Evolutionary conservation across 1,284 basidiomycete genomes (phyloP).

Genomic region (Puccinia sorghi): DNA sequence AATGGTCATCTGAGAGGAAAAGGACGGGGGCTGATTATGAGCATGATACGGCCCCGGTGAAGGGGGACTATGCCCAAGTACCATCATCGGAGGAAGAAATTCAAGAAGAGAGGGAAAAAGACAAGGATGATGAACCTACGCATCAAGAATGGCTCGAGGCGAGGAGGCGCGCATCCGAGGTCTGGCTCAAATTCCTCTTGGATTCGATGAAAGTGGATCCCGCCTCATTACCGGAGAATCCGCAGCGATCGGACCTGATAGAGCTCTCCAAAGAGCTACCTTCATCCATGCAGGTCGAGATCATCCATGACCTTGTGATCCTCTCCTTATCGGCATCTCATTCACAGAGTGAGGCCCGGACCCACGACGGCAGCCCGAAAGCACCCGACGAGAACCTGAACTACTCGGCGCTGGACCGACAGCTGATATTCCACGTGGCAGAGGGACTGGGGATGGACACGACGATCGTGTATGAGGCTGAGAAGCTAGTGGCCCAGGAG

Average conservation of each 20-base stretch:
- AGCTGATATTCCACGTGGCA: constrained; percentile 29
- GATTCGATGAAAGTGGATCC: constrained; percentile 19
- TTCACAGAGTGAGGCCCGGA: neutral
- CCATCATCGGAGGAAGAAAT: constrained; percentile 6
- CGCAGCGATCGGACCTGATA: neutral
- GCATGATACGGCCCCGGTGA: neutral
- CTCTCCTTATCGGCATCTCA: constrained; percentile 29
- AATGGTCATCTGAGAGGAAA: neutral
- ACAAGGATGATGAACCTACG: neutral
- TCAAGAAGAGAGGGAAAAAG: neutral
- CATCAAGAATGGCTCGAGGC: constrained; percentile 20
- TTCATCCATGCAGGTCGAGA: constrained; percentile 30
- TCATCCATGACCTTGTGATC: constrained; percentile 40
- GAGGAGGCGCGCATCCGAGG: neutral
- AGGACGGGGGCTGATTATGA: neutral
- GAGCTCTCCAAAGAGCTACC: constrained; percentile 28
- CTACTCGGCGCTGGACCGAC: constrained; percentile 28
- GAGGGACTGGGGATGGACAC: constrained; percentile 15
- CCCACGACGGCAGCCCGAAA: neutral
- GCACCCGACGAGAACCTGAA: neutral
- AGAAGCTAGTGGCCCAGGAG: constrained; percentile 44
- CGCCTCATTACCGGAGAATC: constrained; percentile 8
- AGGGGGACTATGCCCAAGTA: neutral
- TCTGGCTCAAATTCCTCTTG: constrained; percentile 19
- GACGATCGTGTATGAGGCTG: constrained; percentile 30